phyloP scores from a whole-genome alignment of 2,329 filamentous ascomycete genomes.

The Talaromyces verruculosus region DNA sequence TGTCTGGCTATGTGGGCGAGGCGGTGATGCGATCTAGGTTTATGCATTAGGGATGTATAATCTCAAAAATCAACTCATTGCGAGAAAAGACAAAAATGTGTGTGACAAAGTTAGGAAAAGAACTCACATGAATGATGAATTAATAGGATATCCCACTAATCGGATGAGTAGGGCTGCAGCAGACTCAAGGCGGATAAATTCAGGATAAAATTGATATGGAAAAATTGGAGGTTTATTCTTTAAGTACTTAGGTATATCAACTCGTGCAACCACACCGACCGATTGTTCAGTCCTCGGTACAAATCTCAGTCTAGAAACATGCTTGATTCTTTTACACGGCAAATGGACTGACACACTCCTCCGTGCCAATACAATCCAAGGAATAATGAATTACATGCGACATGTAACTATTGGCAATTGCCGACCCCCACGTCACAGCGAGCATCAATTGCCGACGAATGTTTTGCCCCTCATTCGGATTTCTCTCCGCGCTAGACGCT shows the following conservation, averaged over 20 bases:
- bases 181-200: not conserved
- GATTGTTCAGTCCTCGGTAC: not conserved
- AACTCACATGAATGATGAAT: not conserved
- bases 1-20: constrained; percentile 8
- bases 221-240: not conserved
- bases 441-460: constrained; percentile 12
- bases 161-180: not conserved
- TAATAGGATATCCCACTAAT: not conserved
- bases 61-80: not conserved
- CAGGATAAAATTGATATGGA: not conserved
- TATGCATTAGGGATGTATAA: constrained; percentile 1
- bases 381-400: not conserved
- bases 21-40: not conserved
- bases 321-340: not conserved
- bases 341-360: not conserved
- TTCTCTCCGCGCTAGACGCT: constrained; percentile 15
- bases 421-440: constrained; percentile 14
- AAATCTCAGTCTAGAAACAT: too few species aligned
- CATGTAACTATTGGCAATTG: not conserved
- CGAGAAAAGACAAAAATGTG: not conserved
- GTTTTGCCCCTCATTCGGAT: constrained; percentile 18
- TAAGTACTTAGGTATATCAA: not conserved
- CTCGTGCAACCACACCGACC: not conserved
- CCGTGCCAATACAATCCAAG: not conserved
- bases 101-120: not conserved